phyloP scores from a whole-genome alignment of 2,329 filamentous ascomycete species.

The Dryadomyces quercivorus region DNA sequence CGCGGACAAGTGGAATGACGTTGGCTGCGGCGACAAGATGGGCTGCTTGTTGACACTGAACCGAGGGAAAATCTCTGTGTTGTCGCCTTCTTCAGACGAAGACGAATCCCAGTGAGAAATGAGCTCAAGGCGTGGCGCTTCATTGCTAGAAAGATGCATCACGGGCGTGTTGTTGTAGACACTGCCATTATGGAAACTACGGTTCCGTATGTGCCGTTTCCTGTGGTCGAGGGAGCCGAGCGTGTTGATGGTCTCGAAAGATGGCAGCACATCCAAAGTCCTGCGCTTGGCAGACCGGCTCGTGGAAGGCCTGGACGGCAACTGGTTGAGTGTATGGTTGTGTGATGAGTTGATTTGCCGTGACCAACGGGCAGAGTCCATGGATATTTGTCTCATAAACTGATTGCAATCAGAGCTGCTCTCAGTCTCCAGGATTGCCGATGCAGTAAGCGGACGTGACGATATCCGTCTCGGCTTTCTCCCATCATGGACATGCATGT shows the following conservation, averaged over 20 bases:
- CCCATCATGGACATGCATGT: conserved; percentile 21
- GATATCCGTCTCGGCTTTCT: not conserved
- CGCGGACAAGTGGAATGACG: conserved; percentile 10
- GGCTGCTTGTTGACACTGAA: conserved; percentile 2
- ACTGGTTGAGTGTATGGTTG: not conserved
- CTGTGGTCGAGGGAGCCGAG: not conserved
- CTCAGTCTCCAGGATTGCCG: not conserved
- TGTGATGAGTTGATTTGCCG: not conserved
- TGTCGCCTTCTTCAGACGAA: not conserved
- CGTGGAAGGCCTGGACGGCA: not conserved
- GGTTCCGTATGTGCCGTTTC: not conserved
- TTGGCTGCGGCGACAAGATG: conserved; percentile 6
- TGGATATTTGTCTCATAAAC: conserved; percentile 10
- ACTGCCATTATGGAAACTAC: not conserved
- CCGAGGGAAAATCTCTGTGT: not conserved
- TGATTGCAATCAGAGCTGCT: conserved; percentile 2
- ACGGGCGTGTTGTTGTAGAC: not conserved
- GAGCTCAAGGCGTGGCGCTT: not conserved
- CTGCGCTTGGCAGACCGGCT: not conserved
- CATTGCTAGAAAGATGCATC: not conserved
- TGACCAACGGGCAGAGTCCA: conserved; percentile 8
- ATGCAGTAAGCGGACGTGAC: not conserved
- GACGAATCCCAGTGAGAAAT: conserved; percentile 5
- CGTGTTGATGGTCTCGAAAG: not conserved
- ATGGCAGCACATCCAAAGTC: not conserved